phyloP scores from a whole-genome alignment of 768 basidiomycete species.

The Nidularia sp. region DNA sequence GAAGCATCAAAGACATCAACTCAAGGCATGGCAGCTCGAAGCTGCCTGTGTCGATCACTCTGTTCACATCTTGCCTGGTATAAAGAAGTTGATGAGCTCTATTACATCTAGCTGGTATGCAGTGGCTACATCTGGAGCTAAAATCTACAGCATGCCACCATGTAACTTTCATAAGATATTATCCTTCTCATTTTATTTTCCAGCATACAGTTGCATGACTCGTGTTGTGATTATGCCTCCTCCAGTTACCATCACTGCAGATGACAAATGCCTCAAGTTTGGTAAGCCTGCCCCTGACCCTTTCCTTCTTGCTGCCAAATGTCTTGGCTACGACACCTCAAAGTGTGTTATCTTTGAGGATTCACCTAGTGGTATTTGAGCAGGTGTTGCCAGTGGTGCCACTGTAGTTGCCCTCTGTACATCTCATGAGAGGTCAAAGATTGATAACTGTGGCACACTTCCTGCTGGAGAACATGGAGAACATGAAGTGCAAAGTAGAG shows the following conservation, averaged over 20 bases:
- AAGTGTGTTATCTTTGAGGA: constrained; percentile 81
- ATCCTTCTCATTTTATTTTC: not conserved
- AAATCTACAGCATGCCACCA: constrained; percentile 51
- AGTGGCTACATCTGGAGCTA: constrained; percentile 72
- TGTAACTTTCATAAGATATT: not conserved
- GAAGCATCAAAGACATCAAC: constrained; percentile 21
- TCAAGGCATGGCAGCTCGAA: constrained; percentile 53
- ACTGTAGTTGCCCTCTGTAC: constrained; percentile 77
- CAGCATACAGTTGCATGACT: constrained; percentile 65
- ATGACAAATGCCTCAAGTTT: constrained; percentile 67
- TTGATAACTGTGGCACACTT: constrained; percentile 55
- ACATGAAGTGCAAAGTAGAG: constrained; percentile 34
- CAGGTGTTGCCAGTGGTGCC: constrained; percentile 71
- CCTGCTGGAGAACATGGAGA: constrained; percentile 52
- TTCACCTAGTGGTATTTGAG: constrained; percentile 72
- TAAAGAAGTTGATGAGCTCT: constrained; percentile 58
- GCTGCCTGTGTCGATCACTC: constrained; percentile 53
- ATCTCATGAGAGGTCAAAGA: constrained; percentile 54
- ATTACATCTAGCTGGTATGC: constrained; percentile 66
- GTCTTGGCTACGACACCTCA: constrained; percentile 50
- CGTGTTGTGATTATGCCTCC: constrained; percentile 69
- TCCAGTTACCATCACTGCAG: constrained; percentile 68
- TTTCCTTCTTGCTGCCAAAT: constrained; percentile 58
- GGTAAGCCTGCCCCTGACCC: constrained; percentile 64
- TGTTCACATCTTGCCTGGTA: constrained; percentile 72